Percentiles rank a stretch among this genome's conserved stretches.
These are phyloP conservation scores for Solanum medicagineum DNA, from an alignment of 257 asterid species.

Conservation along the genomic window DNA sequence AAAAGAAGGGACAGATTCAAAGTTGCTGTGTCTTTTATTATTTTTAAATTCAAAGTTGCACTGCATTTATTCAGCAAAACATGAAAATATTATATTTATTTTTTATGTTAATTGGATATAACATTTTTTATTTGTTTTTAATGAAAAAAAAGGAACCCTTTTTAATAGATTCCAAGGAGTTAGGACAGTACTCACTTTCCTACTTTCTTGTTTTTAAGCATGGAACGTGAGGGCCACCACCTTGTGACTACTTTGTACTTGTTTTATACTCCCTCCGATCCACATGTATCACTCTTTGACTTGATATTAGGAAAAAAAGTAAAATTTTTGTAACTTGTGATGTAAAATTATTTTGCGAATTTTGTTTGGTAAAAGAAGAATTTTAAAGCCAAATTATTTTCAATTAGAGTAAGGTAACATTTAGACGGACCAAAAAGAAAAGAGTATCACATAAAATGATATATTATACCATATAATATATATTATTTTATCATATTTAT, in stretches of 20 bases:
- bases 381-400: too few relatives aligned
- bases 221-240: conserved; percentile 1
- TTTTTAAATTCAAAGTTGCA: not conserved
- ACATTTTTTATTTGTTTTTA: not conserved
- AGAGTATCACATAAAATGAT: too few relatives aligned
- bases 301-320: too few relatives aligned
- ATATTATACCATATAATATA: too few relatives aligned
- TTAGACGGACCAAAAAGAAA: too few relatives aligned
- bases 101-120: not conserved
- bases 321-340: too few relatives aligned
- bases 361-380: too few relatives aligned
- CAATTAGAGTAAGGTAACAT: too few relatives aligned
- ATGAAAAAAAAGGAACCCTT: not conserved
- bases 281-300: too few relatives aligned
- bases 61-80: not conserved
- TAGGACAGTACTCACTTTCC: not conserved
- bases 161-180: not conserved
- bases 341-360: too few relatives aligned
- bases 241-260: not conserved
- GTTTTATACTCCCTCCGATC: not conserved
- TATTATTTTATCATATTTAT: too few relatives aligned
- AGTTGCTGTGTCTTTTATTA: not conserved
- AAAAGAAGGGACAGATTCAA: conserved; percentile 1
- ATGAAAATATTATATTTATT: not conserved
- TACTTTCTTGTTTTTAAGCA: not conserved